Conservation (phyloP, 768 basidiomycete genomes). For the Lepiota brunneoincarnata region DNA sequence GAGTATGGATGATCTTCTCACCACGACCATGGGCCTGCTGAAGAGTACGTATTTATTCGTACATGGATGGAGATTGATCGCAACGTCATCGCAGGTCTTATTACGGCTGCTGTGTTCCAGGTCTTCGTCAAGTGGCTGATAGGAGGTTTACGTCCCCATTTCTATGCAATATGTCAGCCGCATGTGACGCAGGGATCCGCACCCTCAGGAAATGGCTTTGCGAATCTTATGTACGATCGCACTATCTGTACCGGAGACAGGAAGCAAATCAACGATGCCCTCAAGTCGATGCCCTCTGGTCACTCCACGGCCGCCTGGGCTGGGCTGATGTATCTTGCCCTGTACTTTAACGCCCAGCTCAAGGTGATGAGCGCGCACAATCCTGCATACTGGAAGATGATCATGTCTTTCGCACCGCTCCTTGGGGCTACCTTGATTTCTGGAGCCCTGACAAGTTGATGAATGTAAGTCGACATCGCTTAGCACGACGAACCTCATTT, state of each 20-base stretch:
- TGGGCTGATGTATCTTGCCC: slow-evolving; percentile 44
- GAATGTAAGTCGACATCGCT: slow-evolving; percentile 35
- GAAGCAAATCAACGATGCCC: slow-evolving; percentile 52
- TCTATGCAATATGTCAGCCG: slow-evolving; percentile 51
- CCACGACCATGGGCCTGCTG: slow-evolving; percentile 51
- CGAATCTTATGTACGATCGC: slow-evolving; percentile 47
- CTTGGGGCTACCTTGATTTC: slow-evolving; percentile 56
- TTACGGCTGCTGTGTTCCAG: slow-evolving; percentile 32
- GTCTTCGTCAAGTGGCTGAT: slow-evolving; percentile 58
- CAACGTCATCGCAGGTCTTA: slow-evolving; percentile 18
- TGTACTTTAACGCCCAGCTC: slow-evolving; percentile 53
- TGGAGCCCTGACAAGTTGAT: slow-evolving; percentile 54
- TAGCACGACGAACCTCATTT: not conserved
- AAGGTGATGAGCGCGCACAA: slow-evolving; percentile 60
- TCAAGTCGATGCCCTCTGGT: slow-evolving; percentile 56
- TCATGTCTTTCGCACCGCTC: slow-evolving; percentile 53
- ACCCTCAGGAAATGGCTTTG: slow-evolving; percentile 43
- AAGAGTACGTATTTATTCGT: slow-evolving; percentile 37
- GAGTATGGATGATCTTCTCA: slow-evolving; percentile 42
- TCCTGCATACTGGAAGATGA: slow-evolving; percentile 63
- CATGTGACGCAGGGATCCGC: slow-evolving; percentile 26
- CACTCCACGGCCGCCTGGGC: slow-evolving; percentile 60
- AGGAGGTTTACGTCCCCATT: slow-evolving; percentile 49
- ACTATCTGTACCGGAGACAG: slow-evolving; percentile 53
- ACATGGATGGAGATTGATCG: not conserved